Evolutionary conservation across 768 basidiomycete species (phyloP), one percentile per base, ranked within the genome.

Genomic region (Leccinum imitatum): DNA sequence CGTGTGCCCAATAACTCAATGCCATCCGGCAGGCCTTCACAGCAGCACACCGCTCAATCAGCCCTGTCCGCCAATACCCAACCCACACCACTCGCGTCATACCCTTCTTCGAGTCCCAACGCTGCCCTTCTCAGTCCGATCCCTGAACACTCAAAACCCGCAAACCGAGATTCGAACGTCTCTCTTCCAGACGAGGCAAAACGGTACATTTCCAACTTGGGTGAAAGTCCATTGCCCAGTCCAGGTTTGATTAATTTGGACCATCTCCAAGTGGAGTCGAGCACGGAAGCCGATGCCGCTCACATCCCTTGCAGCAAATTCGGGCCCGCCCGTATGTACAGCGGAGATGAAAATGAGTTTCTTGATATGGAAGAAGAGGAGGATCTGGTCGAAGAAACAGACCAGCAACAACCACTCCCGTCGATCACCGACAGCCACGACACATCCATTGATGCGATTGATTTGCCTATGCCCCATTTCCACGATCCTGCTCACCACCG

Each of bases 181-280:
- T 84, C 87, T 35, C 78, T 91, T 39, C 88, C 91, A 1, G 89
- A 91, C 57, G 91, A 93, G 70, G 87, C 90, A 15, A 84, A 79
- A 63, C 84, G 82, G 52, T 91, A 90, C 67, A 87, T 90, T 58
- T 79, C 84, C 39, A 84, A 81, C 65, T 85, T 89, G 82, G 74
- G 74, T 39, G 89, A 90, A 58, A 87, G 85, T 5, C 86, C 89
- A 3, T 68, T 76, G 8, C 74, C 82, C 27, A 87, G 84, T 66
- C 84, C 87, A 6, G 60, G 62, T 9, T 59, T 61, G 30, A 50
- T 37, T 51, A 50, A 23, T n/a, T 35, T n/a, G 39, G 25, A 5
- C 35, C 60, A 21, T 46, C 19, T 11, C 51, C 53, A 11, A 59
- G 54, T 31, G 13, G 59, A 60, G 23, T 35, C 33, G n/a, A 52